A percentile compares a stretch with the other conserved stretches of the same genome.
Evolutionary conservation across 805 yeast species (phyloP).

Genomic region (Teunomyces funiuensis): DNA sequence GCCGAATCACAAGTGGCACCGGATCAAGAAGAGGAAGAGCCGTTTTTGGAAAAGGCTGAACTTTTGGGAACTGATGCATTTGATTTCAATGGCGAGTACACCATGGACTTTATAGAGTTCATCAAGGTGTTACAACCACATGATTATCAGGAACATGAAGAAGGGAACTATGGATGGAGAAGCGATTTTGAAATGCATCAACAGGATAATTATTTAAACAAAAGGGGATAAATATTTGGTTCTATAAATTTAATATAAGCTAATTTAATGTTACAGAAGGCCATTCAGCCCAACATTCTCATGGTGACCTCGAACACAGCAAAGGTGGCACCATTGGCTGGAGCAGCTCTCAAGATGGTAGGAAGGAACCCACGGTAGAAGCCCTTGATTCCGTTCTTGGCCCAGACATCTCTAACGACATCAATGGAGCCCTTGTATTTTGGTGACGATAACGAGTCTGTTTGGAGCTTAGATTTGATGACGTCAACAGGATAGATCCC

Average conservation of each 20-base stretch:
- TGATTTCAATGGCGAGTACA: conserved; percentile 42
- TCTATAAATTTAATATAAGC: background rate
- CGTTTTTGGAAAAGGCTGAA: conserved; percentile 28
- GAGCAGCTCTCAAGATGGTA: conserved; percentile 93
- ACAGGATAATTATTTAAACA: background rate
- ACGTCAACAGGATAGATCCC: conserved; percentile 87
- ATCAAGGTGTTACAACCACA: conserved; percentile 36
- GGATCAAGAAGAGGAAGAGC: conserved; percentile 5
- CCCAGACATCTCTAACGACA: conserved; percentile 55
- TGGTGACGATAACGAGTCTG: conserved; percentile 57
- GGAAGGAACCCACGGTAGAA: conserved; percentile 91
- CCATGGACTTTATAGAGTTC: conserved; percentile 42
- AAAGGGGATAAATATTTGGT: conserved; percentile 1
- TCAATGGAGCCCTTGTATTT: conserved; percentile 56
- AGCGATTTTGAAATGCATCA: conserved; percentile 9
- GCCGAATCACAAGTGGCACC: conserved; percentile 18
- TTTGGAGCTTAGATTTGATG: conserved; percentile 83
- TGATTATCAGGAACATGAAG: conserved; percentile 22
- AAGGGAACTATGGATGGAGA: conserved; percentile 5
- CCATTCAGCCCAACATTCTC: conserved; percentile 49
- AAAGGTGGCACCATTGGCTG: conserved; percentile 97
- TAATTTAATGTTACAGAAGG: too few relatives aligned
- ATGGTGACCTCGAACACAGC: conserved; percentile 89
- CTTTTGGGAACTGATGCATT: conserved; percentile 38
- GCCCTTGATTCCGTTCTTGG: conserved; percentile 66